These are phyloP conservation scores for Russula earlei DNA, from an alignment of 768 basidiomycete species.

Conservation along the genomic window DNA sequence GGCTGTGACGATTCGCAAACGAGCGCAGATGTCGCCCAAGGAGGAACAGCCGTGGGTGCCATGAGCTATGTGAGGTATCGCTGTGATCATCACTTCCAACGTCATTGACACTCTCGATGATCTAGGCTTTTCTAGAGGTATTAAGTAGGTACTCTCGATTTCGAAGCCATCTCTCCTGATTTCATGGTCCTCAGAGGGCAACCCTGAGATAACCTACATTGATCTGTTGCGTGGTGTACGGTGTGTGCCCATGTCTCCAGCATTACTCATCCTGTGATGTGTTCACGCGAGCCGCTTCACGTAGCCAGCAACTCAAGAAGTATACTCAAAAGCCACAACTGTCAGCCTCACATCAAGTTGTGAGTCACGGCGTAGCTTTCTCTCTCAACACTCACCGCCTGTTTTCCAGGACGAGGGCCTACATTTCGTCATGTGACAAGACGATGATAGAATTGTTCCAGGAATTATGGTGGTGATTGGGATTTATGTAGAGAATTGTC, in stretches of 20 bases:
- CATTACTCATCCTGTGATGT: too few relatives aligned
- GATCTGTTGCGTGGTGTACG: conserved; percentile 10
- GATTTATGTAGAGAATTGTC: too few relatives aligned
- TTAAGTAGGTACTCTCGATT: conserved; percentile 33
- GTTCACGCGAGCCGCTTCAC: neutral
- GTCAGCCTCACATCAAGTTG: conserved; percentile 64
- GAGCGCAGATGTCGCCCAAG: conserved; percentile 64
- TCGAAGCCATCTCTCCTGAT: neutral
- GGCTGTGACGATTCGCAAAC: conserved; percentile 80
- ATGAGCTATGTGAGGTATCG: conserved; percentile 59
- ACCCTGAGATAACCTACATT: conserved; percentile 30
- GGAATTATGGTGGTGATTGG: neutral
- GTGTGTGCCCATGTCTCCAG: neutral
- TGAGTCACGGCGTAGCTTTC: conserved; percentile 22
- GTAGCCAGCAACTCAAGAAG: conserved; percentile 44
- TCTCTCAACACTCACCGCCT: neutral
- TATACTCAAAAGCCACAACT: conserved; percentile 68
- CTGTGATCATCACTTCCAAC: neutral
- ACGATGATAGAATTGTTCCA: neutral
- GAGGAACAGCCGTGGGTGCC: conserved; percentile 60
- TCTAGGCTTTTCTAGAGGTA: conserved; percentile 48
- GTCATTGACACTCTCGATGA: neutral
- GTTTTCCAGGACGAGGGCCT: neutral
- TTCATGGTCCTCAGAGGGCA: conserved; percentile 20
- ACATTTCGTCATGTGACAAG: conserved; percentile 6